Evolutionary conservation across 1,284 basidiomycete species (phyloP), one percentile per base, ranked within the genome.

Genomic region (Wolfiporia cocos): DNA sequence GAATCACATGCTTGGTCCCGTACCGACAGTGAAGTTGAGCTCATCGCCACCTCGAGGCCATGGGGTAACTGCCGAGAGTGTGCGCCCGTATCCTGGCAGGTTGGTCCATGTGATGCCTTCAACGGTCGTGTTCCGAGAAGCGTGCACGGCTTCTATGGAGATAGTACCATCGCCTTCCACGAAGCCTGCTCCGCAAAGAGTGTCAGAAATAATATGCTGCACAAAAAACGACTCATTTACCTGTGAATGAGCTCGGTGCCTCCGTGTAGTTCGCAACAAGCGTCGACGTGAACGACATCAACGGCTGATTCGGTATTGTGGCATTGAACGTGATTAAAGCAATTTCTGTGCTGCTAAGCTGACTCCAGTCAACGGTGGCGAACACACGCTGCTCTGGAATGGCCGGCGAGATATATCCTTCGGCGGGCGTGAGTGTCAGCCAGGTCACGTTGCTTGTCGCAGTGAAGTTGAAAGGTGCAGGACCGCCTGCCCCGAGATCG

Each of bases 121-220:
- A 5, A 76, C 73, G 11, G 71, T 61, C 2, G 68, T 74, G 54
- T 78, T 79, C 14, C 74, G 65, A 14, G 67, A 58, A 0, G 71
- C 62, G 54, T 83, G 80, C 2, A 68, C 73, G 10, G 80, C 81
- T 52, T 86, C 81, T 30, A 85, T 79, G 1, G 77, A 76, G 32
- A 86, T 67, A 14, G 69, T 74, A 9, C 79, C 78, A 38, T 74
- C 72, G 12, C 76, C 76, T 53, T 85, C 76, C 17, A 85, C 73
- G 47, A 80, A 80, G 4, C 81, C 81, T 74, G 44, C 9, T 23
- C 19, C 14, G 31, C 19, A 15, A 17, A 29, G 34, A 36, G n/a
- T 22, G 9, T 28, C 10, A 28, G 5, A 11, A 1, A 4, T n/a
- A 19, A 20, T 15, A 12, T 12, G 20, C 39, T 6, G 29, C 9